These are phyloP conservation scores for Mycena maculata DNA, from an alignment of 768 basidiomycete species.

Conservation along the genomic window DNA sequence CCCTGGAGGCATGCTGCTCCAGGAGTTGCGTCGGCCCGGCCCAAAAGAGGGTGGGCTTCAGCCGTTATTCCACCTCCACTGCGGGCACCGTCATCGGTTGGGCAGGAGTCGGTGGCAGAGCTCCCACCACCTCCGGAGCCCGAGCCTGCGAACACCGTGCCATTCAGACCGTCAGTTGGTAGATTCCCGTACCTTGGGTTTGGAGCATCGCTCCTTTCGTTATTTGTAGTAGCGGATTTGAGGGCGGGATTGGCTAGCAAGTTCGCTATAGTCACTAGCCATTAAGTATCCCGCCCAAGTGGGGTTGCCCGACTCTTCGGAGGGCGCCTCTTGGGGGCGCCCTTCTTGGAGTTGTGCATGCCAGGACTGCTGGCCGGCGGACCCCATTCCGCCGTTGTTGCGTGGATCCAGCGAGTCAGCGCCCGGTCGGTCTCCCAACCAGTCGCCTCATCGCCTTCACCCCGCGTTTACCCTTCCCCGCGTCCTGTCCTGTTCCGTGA, in stretches of 20 bases:
- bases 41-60: not conserved
- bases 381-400: slow-evolving; percentile 23
- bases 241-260: not conserved
- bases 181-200: slow-evolving; percentile 4
- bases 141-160: not conserved
- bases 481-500: slow-evolving; percentile 3
- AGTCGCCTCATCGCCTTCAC: not conserved
- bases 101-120: not conserved
- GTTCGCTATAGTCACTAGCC: slow-evolving; percentile 12
- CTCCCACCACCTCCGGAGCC: not conserved
- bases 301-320: not conserved
- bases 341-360: not conserved
- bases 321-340: not conserved
- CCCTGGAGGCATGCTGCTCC: slow-evolving; percentile 8
- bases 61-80: slow-evolving; percentile 8
- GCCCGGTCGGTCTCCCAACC: not conserved
- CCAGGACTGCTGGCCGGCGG: slow-evolving; percentile 28
- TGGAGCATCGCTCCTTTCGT: not conserved
- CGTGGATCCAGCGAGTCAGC: not conserved
- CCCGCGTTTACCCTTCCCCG: not conserved
- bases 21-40: slow-evolving; percentile 5
- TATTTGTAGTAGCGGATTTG: not conserved
- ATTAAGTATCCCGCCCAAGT: not conserved
- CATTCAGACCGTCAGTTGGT: not conserved
- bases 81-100: slow-evolving; percentile 3